Evolutionary conservation across 495 filamentous ascomycete genomes (phyloP).

Genomic region (Neurospora sp.): DNA sequence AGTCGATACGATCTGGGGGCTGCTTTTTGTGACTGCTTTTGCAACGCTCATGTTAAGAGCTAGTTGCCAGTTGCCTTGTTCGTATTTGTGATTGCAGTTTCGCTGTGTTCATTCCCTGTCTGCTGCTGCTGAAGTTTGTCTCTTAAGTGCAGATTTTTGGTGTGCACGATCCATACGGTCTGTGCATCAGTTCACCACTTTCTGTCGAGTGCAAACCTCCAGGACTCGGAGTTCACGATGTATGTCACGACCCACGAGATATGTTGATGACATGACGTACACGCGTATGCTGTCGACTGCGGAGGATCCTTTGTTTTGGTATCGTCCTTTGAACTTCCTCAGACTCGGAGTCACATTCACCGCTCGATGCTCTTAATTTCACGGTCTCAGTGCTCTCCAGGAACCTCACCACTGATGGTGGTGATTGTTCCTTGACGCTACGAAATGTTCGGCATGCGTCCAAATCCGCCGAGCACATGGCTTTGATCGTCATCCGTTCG

Average conservation of each 20-base stretch:
- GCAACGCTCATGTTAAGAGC: not conserved
- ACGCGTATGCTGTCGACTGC: not conserved
- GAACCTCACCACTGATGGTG: not conserved
- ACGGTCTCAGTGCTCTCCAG: not conserved
- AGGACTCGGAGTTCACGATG: not conserved
- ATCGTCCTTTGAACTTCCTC: not conserved
- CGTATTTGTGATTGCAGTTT: constrained; percentile 2
- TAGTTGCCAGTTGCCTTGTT: not conserved
- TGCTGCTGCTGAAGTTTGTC: not conserved
- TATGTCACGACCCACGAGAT: not conserved
- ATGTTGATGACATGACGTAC: not conserved
- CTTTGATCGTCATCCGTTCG: not conserved
- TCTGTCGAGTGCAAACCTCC: not conserved
- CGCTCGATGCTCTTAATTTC: not conserved
- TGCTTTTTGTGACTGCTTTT: not conserved
- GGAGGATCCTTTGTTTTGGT: not conserved
- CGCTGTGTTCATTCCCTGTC: constrained; percentile 1
- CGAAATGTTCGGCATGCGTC: not conserved
- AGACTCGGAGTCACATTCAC: not conserved
- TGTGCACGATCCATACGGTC: not conserved
- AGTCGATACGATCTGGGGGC: not conserved
- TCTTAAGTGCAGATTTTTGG: not conserved
- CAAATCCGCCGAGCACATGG: not conserved
- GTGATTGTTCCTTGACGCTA: not conserved
- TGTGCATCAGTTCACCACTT: not conserved